Conservation (phyloP, 306 rosid species). For the Cicer chorassanicum region DNA sequence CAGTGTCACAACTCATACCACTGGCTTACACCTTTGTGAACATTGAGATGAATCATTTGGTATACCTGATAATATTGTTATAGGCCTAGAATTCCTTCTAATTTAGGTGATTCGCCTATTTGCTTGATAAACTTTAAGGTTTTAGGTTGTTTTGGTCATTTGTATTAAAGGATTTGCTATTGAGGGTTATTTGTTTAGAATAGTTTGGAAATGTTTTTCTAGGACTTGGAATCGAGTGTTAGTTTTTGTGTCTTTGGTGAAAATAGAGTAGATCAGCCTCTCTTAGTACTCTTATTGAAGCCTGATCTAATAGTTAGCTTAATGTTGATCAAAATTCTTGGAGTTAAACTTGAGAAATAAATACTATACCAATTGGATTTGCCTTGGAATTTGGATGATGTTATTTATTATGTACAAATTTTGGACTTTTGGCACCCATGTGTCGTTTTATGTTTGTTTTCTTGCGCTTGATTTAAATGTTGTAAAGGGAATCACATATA, state of each 20-base stretch:
- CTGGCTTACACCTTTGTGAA: too few relatives aligned
- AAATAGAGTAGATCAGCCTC: background rate
- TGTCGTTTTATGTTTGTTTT: slow-evolving; percentile 22
- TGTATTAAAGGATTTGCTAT: slow-evolving; percentile 25
- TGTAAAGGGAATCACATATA: background rate
- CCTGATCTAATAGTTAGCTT: slow-evolving; percentile 41
- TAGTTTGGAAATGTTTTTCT: slow-evolving; percentile 33
- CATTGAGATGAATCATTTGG: slow-evolving; percentile 2
- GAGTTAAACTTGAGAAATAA: slow-evolving; percentile 16
- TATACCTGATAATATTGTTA: background rate
- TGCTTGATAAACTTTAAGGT: slow-evolving; percentile 31
- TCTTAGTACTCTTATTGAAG: background rate
- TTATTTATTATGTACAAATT: slow-evolving; percentile 7
- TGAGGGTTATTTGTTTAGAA: slow-evolving; percentile 36
- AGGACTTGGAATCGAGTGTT: slow-evolving; percentile 38
- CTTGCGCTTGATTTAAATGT: slow-evolving; percentile 15
- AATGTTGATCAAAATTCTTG: slow-evolving; percentile 38
- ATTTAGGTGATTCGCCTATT: slow-evolving; percentile 2
- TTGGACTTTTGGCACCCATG: slow-evolving; percentile 10
- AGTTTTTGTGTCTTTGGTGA: slow-evolving; percentile 30
- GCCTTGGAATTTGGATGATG: slow-evolving; percentile 1
- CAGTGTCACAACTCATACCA: too few relatives aligned
- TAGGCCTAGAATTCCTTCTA: slow-evolving; percentile 15
- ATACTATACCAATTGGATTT: slow-evolving; percentile 11
- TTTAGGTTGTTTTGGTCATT: slow-evolving; percentile 25